Conservation (phyloP, 306 rosid genomes). For the Arachis stenosperma region DNA sequence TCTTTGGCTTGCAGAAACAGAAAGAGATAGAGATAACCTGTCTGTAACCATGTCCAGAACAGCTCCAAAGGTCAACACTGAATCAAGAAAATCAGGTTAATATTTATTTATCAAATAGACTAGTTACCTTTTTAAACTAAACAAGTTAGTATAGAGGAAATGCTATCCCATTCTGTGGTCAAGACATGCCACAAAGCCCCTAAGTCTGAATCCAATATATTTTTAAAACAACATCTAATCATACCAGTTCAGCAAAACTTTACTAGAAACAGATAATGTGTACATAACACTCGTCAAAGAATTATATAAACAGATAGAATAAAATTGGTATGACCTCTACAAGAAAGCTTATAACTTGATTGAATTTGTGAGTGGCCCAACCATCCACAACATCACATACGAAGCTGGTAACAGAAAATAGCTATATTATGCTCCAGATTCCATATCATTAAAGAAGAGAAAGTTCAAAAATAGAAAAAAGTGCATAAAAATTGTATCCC, state of each 20-base stretch:
- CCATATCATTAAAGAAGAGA: constrained; percentile 27
- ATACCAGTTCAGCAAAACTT: no score
- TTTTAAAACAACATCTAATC: constrained; percentile 7
- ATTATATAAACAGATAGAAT: constrained; percentile 14
- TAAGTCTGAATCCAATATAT: constrained; percentile 7
- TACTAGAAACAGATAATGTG: no score
- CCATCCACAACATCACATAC: constrained; percentile 48
- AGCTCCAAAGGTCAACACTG: constrained; percentile 96
- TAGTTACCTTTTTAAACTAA: neutral
- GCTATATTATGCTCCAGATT: constrained; percentile 32
- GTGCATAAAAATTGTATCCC: constrained; percentile 34
- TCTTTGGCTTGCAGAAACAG: constrained; percentile 22
- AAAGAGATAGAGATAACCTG: constrained; percentile 53
- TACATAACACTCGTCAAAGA: neutral
- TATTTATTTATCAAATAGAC: constrained; percentile 9
- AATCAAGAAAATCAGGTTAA: constrained; percentile 11
- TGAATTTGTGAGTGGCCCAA: constrained; percentile 98
- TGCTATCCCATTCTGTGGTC: constrained; percentile 17
- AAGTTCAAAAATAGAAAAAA: constrained; percentile 27
- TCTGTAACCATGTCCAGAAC: constrained; percentile 99
- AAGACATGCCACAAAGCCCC: constrained; percentile 12
- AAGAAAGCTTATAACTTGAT: constrained; percentile 69
- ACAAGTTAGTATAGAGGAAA: constrained; percentile 1
- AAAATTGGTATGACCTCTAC: constrained; percentile 3
- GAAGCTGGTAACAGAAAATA: constrained; percentile 66